Evolutionary conservation across 2,329 filamentous ascomycete genomes (phyloP), one percentile per base, ranked within the genome.

Genomic region (Calonectria henricotiae): DNA sequence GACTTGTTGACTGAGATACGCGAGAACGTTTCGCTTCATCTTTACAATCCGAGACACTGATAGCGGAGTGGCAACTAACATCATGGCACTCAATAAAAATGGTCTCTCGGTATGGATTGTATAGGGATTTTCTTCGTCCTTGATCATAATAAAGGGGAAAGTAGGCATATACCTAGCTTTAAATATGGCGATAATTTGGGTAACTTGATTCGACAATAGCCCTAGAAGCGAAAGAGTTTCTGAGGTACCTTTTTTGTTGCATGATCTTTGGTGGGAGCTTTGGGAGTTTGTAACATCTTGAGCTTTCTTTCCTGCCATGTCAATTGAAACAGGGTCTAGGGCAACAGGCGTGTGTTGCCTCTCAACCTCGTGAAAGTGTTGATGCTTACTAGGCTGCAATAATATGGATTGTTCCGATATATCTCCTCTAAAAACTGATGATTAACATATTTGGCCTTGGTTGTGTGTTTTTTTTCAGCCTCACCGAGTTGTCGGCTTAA

Each of bases 1-100:
- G 60, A 86, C 76, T 39, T 83, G 82, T 23, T 85, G 79, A 6
- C 83, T 81, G 35, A 87, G 73, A 74, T 86, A 84, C 7, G 81
- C 81, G 71, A 84, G 79, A 25, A 83, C 79, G 44, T 83, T 83
- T 51, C 77, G 83, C 78, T 74, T 85, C 76, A 83, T 87, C 77
- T 80, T 83, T n/a, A 75, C 77, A 30, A 81, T 66, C 27, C 75
- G 74, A 3, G 78, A 68, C 27, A 71, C 69, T 51, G 75, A 78
- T 3, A 80, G 69, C 4, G 79, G 78, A 7, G 79, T 77, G 6
- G 82, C 80, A 15, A 78, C 79, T n/a, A 86, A 76, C 69, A 85
- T 79, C 39, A 85, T 74, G 13, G 79, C 79, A 9, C 82, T 76
- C 46, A 85, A 82, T 11, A 85, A 71, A 44, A 84, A 81, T 0